These are phyloP conservation scores for Trichoderma sp. DNA, from an alignment of 2,329 filamentous ascomycete genomes.

Conservation along the genomic window DNA sequence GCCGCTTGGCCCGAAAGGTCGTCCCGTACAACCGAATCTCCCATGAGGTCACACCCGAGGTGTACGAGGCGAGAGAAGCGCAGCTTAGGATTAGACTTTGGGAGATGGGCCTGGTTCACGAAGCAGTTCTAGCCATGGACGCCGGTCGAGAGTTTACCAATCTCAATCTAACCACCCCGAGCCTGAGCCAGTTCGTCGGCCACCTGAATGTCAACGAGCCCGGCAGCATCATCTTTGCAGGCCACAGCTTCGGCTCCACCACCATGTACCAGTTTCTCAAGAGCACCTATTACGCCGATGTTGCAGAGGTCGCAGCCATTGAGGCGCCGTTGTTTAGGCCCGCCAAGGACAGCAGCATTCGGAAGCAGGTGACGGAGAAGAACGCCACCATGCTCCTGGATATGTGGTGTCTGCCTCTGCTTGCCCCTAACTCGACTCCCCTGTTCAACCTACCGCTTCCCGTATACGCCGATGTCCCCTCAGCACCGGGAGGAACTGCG, in stretches of 20 bases:
- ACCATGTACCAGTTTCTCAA: constrained; percentile 77
- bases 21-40: constrained; percentile 54
- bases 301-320: constrained; percentile 46
- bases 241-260: constrained; percentile 79
- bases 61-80: constrained; percentile 64
- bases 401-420: constrained; percentile 75
- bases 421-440: constrained; percentile 59
- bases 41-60: constrained; percentile 63
- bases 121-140: constrained; percentile 67
- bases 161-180: constrained; percentile 48
- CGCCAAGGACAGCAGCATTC: constrained; percentile 51
- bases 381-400: constrained; percentile 71
- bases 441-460: constrained; percentile 74
- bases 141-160: constrained; percentile 50
- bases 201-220: constrained; percentile 67
- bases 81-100: constrained; percentile 75
- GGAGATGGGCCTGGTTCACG: constrained; percentile 72
- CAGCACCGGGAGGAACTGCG: constrained; percentile 54
- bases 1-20: constrained; percentile 31
- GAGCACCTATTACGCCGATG: constrained; percentile 65
- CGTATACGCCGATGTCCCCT: constrained; percentile 53
- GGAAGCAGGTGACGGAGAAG: constrained; percentile 64
- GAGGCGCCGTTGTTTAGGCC: constrained; percentile 62
- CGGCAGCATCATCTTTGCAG: constrained; percentile 70
- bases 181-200: constrained; percentile 59